phyloP scores from a whole-genome alignment of 371 early-diverging fungal species.

The Circinella minor region DNA sequence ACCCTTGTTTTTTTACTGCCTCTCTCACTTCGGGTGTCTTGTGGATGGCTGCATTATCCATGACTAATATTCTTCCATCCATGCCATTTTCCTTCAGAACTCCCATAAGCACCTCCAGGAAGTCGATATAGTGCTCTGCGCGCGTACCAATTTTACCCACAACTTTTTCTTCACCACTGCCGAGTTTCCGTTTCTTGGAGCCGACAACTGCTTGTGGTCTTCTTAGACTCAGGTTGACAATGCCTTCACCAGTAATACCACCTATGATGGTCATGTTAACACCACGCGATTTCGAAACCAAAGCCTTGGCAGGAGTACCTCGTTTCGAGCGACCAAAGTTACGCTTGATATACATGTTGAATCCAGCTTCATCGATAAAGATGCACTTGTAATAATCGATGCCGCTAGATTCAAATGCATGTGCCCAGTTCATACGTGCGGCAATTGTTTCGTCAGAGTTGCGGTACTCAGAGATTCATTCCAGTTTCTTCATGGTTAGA shows the following conservation, averaged over 20 bases:
- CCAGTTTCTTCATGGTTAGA: constrained; percentile 27
- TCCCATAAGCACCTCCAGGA: too few species aligned
- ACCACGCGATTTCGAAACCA: neutral
- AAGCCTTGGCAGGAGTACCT: constrained; percentile 15
- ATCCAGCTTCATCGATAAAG: constrained; percentile 23
- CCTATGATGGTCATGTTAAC: constrained; percentile 14
- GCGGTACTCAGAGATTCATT: constrained; percentile 1
- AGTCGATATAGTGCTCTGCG: too few species aligned
- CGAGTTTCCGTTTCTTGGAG: too few species aligned
- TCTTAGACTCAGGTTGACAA: neutral
- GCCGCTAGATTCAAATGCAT: neutral
- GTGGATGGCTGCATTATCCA: too few species aligned
- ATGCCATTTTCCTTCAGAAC: too few species aligned
- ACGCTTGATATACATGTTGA: constrained; percentile 18
- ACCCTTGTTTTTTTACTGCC: too few species aligned
- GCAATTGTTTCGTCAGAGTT: neutral
- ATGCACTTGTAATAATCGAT: constrained; percentile 7
- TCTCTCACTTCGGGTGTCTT: too few species aligned
- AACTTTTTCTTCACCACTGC: too few species aligned
- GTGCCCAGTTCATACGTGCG: neutral
- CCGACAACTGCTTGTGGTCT: too few species aligned
- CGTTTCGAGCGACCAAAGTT: constrained; percentile 17
- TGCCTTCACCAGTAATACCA: constrained; percentile 14
- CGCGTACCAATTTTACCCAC: too few species aligned
- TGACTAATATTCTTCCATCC: too few species aligned